Percentiles rank a stretch among this genome's conserved stretches.
phyloP scores from a whole-genome alignment of 2,329 filamentous ascomycete genomes.

The Lojkania enalia region DNA sequence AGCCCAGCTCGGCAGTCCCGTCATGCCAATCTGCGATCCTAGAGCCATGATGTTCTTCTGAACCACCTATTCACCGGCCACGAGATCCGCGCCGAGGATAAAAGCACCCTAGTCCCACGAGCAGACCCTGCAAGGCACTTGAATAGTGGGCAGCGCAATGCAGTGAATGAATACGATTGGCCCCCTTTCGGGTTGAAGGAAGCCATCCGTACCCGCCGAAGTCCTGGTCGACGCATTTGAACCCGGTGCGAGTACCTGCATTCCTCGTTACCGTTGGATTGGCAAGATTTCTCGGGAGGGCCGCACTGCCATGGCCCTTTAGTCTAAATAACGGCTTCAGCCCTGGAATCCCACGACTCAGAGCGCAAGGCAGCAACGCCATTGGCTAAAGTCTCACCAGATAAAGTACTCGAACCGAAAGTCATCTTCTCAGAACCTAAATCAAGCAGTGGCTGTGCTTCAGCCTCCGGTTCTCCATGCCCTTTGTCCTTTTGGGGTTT shows the following conservation, averaged over 20 bases:
- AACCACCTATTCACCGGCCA: slow-evolving; percentile 22
- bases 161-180: slow-evolving; percentile 14
- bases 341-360: slow-evolving; percentile 15
- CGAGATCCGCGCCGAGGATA: slow-evolving; percentile 12
- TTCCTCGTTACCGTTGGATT: slow-evolving; percentile 29
- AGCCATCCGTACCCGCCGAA: slow-evolving; percentile 20
- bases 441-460: slow-evolving; percentile 32
- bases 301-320: slow-evolving; percentile 24
- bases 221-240: slow-evolving; percentile 18
- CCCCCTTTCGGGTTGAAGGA: slow-evolving; percentile 6
- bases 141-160: slow-evolving; percentile 3
- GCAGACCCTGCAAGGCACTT: slow-evolving; percentile 22
- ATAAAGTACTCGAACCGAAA: slow-evolving; percentile 11
- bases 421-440: slow-evolving; percentile 15
- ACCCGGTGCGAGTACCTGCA: slow-evolving; percentile 28
- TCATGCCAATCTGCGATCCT: slow-evolving; percentile 18
- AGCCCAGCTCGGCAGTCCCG: slow-evolving; percentile 34
- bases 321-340: slow-evolving; percentile 17
- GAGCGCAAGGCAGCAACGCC: slow-evolving; percentile 19
- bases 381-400: slow-evolving; percentile 13
- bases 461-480: slow-evolving; percentile 27
- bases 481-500: slow-evolving; percentile 11
- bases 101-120: slow-evolving; percentile 22
- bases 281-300: slow-evolving; percentile 28
- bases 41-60: slow-evolving; percentile 28